phyloP scores from a whole-genome alignment of 768 basidiomycete genomes.

The Macrolepiota fuliginosa region DNA sequence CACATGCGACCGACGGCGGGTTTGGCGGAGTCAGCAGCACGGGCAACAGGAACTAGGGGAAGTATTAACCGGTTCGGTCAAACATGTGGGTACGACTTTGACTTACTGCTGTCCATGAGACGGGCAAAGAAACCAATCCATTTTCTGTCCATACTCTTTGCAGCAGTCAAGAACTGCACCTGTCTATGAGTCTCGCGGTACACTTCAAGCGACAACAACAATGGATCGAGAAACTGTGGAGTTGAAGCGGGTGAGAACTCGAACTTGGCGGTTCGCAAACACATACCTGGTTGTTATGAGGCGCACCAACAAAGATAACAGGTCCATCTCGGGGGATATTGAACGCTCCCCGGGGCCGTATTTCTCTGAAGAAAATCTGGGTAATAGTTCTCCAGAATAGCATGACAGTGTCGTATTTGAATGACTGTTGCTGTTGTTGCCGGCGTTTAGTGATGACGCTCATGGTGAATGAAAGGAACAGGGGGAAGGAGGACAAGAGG shows the following conservation, averaged over 20 bases:
- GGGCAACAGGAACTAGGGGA: slow-evolving; percentile 80
- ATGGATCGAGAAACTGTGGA: slow-evolving; percentile 84
- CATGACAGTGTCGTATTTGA: slow-evolving; percentile 71
- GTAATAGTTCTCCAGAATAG: slow-evolving; percentile 84
- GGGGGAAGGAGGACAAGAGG: slow-evolving; percentile 7
- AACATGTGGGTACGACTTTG: slow-evolving; percentile 19
- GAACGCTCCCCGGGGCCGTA: slow-evolving; percentile 91
- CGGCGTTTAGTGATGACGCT: slow-evolving; percentile 12
- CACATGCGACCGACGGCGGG: slow-evolving; percentile 70
- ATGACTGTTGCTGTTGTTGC: slow-evolving; percentile 20
- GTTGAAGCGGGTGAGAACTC: not conserved
- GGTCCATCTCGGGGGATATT: slow-evolving; percentile 91
- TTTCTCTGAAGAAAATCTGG: slow-evolving; percentile 95
- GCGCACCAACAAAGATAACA: slow-evolving; percentile 90
- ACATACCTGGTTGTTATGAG: slow-evolving; percentile 85
- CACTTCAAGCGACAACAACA: slow-evolving; percentile 82
- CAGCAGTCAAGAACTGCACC: slow-evolving; percentile 87
- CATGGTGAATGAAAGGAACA: slow-evolving; percentile 17
- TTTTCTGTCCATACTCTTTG: slow-evolving; percentile 79
- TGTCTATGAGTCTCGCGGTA: slow-evolving; percentile 78
- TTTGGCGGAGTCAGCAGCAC: slow-evolving; percentile 85
- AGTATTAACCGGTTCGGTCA: slow-evolving; percentile 15
- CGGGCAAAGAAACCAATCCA: slow-evolving; percentile 79
- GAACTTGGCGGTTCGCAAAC: slow-evolving; percentile 1
- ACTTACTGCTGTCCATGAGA: slow-evolving; percentile 82